Evolutionary conservation across 1,139 yeast species (phyloP).

Genomic region (Suhomyces panamericanus): DNA sequence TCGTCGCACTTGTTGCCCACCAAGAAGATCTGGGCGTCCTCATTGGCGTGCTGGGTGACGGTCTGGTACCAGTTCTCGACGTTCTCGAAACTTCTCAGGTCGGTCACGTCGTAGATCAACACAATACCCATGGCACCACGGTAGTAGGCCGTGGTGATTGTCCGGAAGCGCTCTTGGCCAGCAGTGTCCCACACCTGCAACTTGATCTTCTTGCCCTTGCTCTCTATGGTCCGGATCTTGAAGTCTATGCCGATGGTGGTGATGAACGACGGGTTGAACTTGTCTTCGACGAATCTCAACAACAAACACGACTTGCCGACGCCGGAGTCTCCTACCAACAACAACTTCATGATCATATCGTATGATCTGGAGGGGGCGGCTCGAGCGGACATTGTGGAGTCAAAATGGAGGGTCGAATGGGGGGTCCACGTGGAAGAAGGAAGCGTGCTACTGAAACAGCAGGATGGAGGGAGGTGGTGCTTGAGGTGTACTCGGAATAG

Average conservation of each 20-base stretch:
- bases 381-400: constrained; percentile 49
- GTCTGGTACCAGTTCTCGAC: constrained; percentile 91
- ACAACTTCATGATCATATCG: constrained; percentile 90
- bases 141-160: constrained; percentile 96
- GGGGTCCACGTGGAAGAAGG: neutral
- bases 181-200: constrained; percentile 99
- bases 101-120: constrained; percentile 93
- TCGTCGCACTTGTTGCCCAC: constrained; percentile 97
- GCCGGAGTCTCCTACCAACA: constrained; percentile 92
- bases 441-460: neutral
- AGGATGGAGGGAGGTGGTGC: neutral
- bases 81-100: constrained; percentile 85
- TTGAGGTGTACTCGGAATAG: too few relatives aligned
- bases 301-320: constrained; percentile 96
- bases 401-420: neutral
- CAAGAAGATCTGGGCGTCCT: constrained; percentile 88
- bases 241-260: constrained; percentile 98
- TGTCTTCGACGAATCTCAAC: constrained; percentile 93
- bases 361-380: constrained; percentile 71
- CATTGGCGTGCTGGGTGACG: constrained; percentile 94
- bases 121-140: constrained; percentile 99
- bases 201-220: constrained; percentile 89
- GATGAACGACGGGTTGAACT: constrained; percentile 93
- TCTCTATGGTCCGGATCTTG: constrained; percentile 93
- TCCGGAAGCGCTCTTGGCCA: constrained; percentile 97